These are phyloP conservation scores for Rubroboletus pulcherrimus DNA, from an alignment of 768 basidiomycete genomes.

Conservation along the genomic window DNA sequence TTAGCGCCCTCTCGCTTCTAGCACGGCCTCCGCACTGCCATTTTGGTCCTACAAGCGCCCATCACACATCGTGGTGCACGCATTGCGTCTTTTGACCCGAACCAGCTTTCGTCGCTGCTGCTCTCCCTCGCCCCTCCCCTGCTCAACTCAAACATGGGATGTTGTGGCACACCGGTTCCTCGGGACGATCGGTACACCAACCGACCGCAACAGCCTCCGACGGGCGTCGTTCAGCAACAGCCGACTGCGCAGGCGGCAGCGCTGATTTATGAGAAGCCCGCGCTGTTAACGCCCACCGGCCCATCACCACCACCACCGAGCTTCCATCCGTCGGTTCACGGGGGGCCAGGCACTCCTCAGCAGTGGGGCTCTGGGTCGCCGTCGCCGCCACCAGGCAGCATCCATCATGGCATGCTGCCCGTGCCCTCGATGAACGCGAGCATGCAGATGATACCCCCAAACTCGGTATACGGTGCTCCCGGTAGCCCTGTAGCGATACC, in stretches of 20 bases:
- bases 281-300: slow-evolving; percentile 36
- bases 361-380: slow-evolving; percentile 29
- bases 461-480: not conserved
- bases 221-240: slow-evolving; percentile 47
- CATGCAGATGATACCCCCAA: not conserved
- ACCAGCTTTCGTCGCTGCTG: not conserved
- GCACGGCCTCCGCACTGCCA: slow-evolving; percentile 13
- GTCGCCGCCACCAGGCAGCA: slow-evolving; percentile 28
- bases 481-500: not conserved
- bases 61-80: not conserved
- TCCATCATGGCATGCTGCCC: slow-evolving; percentile 1
- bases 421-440: not conserved
- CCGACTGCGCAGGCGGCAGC: slow-evolving; percentile 40
- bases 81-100: not conserved
- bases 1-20: slow-evolving; percentile 1
- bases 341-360: slow-evolving; percentile 12
- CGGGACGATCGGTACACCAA: slow-evolving; percentile 33
- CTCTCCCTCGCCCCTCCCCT: not conserved
- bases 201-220: slow-evolving; percentile 25
- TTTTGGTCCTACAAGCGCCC: slow-evolving; percentile 12
- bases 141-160: slow-evolving; percentile 44
- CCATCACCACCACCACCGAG: slow-evolving; percentile 47
- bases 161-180: slow-evolving; percentile 54
- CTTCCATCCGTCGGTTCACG: slow-evolving; percentile 28
- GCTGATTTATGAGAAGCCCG: slow-evolving; percentile 39